Evolutionary conservation across 2,329 filamentous ascomycete genomes (phyloP), one percentile per base, ranked within the genome.

Genomic region (Grosmannia huntii): DNA sequence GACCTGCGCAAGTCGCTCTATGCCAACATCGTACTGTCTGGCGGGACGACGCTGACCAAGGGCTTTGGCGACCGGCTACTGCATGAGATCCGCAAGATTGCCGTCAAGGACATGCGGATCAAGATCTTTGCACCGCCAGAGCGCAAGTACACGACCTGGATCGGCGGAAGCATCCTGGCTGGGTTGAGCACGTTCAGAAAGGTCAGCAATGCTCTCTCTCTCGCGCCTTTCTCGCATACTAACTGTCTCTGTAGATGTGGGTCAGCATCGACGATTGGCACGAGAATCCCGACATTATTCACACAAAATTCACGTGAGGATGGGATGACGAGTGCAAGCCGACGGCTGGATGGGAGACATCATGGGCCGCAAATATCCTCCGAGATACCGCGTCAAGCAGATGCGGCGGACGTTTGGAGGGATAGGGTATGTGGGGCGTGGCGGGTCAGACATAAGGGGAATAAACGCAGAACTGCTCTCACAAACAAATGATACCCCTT

Each of bases 191-290:
- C 94, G 57, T 99, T 99, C 76, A 86, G 92, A 77, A 99, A 97
- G 87, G 90, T 94, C 72, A 70, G 80, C 69, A 53, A 6, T 48
- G 6, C 44, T 9, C 33, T 33, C 14, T 41, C 10, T 59, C 11
- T 21, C n/a, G 21, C 41, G 7, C 7, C 28, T 28, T 7, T 28
- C 28, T 28, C 28, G 5, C n/a, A 28, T 51, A 23, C 60, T 49
- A 38, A 60, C 12, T 55, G 14, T 25, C 46, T 28, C 50, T 62
- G 59, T 70, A 96, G 92, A 99, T 99, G 94, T 97, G 94, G 90
- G 94, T 99, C 68, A 96, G 90, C 74, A 92, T 96, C 70, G 94
- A 97, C 69, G 94, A 99, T 77, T 99, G 94, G 94, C 94, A 99
- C 71, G 94, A 99, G 80, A 96, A 99, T 70, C 94, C 94, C 21